phyloP scores from a whole-genome alignment of 768 basidiomycete species.

The Trametes villosa region DNA sequence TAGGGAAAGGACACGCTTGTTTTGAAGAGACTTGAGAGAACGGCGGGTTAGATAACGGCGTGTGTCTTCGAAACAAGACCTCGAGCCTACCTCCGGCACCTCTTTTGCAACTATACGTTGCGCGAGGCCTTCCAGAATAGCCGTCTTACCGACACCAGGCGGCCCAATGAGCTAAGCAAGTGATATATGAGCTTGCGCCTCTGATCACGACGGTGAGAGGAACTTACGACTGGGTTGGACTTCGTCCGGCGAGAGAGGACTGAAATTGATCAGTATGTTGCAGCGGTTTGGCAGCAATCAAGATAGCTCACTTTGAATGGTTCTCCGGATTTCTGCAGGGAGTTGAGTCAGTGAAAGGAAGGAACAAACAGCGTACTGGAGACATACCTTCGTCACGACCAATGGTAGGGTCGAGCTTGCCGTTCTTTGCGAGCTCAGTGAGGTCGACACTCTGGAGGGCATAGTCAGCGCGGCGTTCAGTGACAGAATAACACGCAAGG shows the following conservation, averaged over 20 bases:
- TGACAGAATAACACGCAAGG: too few species aligned
- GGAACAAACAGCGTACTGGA: background rate
- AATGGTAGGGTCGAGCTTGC: constrained; percentile 90
- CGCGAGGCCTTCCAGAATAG: constrained; percentile 89
- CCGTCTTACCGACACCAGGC: constrained; percentile 92
- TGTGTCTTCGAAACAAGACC: background rate
- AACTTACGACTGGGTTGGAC: constrained; percentile 82
- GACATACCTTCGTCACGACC: constrained; percentile 79
- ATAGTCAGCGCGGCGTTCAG: background rate
- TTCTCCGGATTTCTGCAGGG: constrained; percentile 76
- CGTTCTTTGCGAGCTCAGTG: constrained; percentile 80
- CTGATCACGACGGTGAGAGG: too few species aligned
- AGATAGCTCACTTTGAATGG: constrained; percentile 83
- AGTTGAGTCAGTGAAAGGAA: background rate
- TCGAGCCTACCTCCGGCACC: constrained; percentile 75
- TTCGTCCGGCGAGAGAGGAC: constrained; percentile 89
- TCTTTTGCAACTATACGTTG: constrained; percentile 86
- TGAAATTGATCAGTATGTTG: constrained; percentile 31
- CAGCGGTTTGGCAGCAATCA: background rate
- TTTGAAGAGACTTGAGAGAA: constrained; percentile 67
- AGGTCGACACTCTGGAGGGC: constrained; percentile 71
- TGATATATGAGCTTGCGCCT: background rate
- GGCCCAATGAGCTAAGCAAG: constrained; percentile 78
- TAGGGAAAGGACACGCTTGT: constrained; percentile 86
- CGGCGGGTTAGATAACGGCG: background rate